Percentiles rank a stretch among this genome's conserved stretches.
These are phyloP conservation scores for Tritrichomonas foetus DNA, from an alignment of 208 protist genomes.

Conservation along the genomic window DNA sequence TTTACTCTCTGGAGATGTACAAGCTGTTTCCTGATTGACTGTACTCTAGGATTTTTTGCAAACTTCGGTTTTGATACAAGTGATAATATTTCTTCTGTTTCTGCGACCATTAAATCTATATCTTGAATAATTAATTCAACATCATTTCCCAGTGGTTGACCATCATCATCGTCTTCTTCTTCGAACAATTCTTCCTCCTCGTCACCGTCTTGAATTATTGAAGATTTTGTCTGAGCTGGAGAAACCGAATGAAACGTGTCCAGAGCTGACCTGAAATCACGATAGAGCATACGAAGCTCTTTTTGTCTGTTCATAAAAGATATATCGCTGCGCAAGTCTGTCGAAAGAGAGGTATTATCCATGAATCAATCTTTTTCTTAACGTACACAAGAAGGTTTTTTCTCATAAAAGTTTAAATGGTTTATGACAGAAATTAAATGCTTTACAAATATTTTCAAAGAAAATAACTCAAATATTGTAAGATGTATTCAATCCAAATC, in stretches of 20 bases:
- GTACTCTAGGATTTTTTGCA: neutral
- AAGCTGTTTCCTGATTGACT: neutral
- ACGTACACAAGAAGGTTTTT: neutral
- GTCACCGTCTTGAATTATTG: neutral
- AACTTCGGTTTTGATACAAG: neutral
- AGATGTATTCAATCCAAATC: too few species aligned
- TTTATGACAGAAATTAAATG: too few species aligned
- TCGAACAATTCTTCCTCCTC: neutral
- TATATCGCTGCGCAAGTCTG: neutral
- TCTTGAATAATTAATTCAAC: conserved; percentile 18
- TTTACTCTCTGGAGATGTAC: neutral
- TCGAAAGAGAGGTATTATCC: neutral
- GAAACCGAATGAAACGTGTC: neutral
- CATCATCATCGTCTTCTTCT: neutral
- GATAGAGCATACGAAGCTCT: neutral
- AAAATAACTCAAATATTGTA: too few species aligned
- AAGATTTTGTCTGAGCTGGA: neutral
- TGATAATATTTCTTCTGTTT: neutral
- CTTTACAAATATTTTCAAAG: too few species aligned
- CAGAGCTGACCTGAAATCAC: neutral
- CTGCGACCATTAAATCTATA: neutral
- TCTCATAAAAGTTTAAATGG: neutral
- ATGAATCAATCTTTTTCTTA: neutral
- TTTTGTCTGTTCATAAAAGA: conserved; percentile 35
- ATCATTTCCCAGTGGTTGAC: neutral